Evolutionary conservation across 192 early-diverging fungal genomes (phyloP).

Genomic region (Dimargaris xerosporica): DNA sequence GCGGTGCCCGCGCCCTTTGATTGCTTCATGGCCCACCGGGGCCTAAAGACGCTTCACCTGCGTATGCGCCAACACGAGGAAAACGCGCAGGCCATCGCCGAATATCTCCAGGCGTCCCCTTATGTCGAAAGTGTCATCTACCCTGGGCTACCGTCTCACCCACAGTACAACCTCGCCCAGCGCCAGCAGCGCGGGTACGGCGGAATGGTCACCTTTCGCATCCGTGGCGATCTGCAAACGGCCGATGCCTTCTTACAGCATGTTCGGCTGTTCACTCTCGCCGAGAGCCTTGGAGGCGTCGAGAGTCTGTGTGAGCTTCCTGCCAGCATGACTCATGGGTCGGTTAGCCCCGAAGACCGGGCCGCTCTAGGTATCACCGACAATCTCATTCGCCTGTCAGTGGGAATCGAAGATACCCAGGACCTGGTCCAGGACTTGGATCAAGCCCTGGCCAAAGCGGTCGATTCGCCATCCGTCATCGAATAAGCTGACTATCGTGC

Average conservation of each 20-base stretch:
- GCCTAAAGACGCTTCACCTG: conserved; percentile 88
- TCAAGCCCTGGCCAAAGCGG: conserved; percentile 44
- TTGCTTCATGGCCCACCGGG: conserved; percentile 87
- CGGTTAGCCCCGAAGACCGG: conserved; percentile 73
- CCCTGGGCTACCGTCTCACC: conserved; percentile 81
- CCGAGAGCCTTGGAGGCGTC: conserved; percentile 93
- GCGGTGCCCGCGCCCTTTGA: conserved; percentile 94
- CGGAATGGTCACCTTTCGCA: conserved; percentile 91
- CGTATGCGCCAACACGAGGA: conserved; percentile 82
- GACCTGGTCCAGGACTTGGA: conserved; percentile 71
- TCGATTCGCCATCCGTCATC: not conserved
- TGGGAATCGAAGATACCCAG: conserved; percentile 85
- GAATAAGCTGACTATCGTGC: too few relatives aligned
- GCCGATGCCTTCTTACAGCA: conserved; percentile 72
- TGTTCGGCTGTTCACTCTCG: conserved; percentile 75
- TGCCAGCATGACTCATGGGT: conserved; percentile 90
- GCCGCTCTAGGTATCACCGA: conserved; percentile 78
- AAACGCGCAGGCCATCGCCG: conserved; percentile 76
- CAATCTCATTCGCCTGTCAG: conserved; percentile 76
- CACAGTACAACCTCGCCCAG: conserved; percentile 81
- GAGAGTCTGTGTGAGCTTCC: conserved; percentile 91
- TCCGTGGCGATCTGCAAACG: conserved; percentile 62
- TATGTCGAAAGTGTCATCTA: conserved; percentile 80
- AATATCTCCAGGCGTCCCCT: conserved; percentile 49
- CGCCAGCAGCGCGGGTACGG: conserved; percentile 84